Percentiles rank a stretch among this genome's conserved stretches.
These are phyloP conservation scores for Protoeuglena noctilucae DNA, from an alignment of 139 green algal species.

Conservation along the genomic window DNA sequence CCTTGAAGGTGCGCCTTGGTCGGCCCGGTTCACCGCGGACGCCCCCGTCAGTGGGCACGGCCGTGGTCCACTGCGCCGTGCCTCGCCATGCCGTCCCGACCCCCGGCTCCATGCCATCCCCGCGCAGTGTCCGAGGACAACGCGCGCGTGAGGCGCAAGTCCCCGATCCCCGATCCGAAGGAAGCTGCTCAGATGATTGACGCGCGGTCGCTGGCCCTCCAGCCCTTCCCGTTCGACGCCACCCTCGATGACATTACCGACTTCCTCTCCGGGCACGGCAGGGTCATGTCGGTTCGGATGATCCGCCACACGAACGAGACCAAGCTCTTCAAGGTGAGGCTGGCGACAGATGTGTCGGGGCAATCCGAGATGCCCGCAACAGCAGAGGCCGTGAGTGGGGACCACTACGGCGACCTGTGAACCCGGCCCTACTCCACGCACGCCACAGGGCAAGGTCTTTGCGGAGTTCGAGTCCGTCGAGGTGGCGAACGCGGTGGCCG, in stretches of 20 bases:
- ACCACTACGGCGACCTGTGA: background rate
- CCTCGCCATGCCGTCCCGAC: background rate
- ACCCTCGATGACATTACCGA: constrained; percentile 33
- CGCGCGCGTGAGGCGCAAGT: no score
- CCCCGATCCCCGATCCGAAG: constrained; percentile 10
- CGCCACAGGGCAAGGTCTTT: constrained; percentile 70
- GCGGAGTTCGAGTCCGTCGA: constrained; percentile 47
- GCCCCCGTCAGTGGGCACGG: background rate
- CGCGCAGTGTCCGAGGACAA: background rate
- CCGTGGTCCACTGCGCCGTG: background rate
- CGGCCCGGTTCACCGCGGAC: constrained; percentile 13
- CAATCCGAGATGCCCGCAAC: constrained; percentile 9
- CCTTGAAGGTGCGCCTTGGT: background rate
- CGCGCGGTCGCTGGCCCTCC: constrained; percentile 45
- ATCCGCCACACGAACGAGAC: constrained; percentile 1
- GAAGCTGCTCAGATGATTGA: constrained; percentile 35
- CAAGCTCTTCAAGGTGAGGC: no score
- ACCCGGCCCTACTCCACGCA: constrained; percentile 41
- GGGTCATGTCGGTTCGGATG: background rate
- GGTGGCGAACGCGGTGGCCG: constrained; percentile 26
- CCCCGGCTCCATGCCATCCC: background rate
- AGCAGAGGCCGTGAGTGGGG: constrained; percentile 33
- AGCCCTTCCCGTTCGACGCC: constrained; percentile 52
- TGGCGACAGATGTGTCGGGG: no score
- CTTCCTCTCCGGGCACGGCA: no score